Evolutionary conservation across 2,329 filamentous ascomycete genomes (phyloP).

Genomic region (Rhinocladiella mackenziei): DNA sequence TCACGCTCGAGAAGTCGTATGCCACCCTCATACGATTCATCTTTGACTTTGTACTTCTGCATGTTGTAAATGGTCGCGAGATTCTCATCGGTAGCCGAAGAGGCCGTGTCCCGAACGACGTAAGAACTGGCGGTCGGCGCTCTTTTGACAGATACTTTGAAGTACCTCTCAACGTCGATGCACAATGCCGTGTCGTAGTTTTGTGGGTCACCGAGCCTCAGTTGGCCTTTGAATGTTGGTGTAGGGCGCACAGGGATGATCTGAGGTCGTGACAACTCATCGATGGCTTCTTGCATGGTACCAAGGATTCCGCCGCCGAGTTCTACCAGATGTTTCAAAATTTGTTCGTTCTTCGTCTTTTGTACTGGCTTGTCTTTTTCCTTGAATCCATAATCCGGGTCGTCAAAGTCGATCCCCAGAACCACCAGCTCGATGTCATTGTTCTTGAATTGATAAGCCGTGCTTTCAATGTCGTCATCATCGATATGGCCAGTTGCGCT

Average conservation of each 20-base stretch:
- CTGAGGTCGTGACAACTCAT: conserved; percentile 71
- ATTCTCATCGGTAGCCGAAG: conserved; percentile 12
- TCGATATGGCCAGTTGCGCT: conserved; percentile 73
- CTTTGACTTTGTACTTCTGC: conserved; percentile 76
- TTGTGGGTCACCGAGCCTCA: conserved; percentile 75
- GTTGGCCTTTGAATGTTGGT: conserved; percentile 70
- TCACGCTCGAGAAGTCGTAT: conserved; percentile 79
- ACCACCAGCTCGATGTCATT: conserved; percentile 76
- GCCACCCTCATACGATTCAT: conserved; percentile 68
- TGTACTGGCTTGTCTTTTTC: conserved; percentile 73
- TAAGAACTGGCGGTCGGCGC: conserved; percentile 75
- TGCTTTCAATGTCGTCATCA: conserved; percentile 58
- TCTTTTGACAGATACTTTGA: conserved; percentile 73
- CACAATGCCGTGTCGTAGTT: conserved; percentile 69
- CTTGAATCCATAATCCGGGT: conserved; percentile 81
- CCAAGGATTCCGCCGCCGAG: conserved; percentile 67
- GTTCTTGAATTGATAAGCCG: conserved; percentile 49
- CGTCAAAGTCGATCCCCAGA: conserved; percentile 92
- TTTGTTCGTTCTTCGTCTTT: conserved; percentile 72
- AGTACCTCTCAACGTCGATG: conserved; percentile 88
- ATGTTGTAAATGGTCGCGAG: conserved; percentile 60
- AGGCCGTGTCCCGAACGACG: conserved; percentile 46
- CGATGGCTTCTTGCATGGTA: conserved; percentile 81
- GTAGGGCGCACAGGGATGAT: conserved; percentile 73
- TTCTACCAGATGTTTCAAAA: conserved; percentile 62